These are phyloP conservation scores for Thalassia testudinum DNA, from an alignment of 116 monocot species.

Conservation along the genomic window DNA sequence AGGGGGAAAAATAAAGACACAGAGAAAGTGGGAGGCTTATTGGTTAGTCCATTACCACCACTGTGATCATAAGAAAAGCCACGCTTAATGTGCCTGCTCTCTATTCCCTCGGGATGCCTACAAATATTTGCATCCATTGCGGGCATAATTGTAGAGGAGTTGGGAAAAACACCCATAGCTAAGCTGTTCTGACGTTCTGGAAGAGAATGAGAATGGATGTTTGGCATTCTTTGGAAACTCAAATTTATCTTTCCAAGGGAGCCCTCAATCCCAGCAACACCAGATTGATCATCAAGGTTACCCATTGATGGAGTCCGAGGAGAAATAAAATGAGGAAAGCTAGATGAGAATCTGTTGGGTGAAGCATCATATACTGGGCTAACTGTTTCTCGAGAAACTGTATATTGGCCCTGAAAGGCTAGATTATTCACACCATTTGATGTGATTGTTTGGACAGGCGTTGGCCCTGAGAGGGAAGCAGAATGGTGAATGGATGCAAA, in stretches of 20 bases:
- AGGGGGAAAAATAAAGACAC: not conserved
- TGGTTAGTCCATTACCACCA: slow-evolving; percentile 17
- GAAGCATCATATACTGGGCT: slow-evolving; percentile 27
- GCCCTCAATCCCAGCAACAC: slow-evolving; percentile 28
- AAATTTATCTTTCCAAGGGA: slow-evolving; percentile 41
- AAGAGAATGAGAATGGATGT: slow-evolving; percentile 59
- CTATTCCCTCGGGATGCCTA: slow-evolving; percentile 22
- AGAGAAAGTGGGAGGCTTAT: not conserved
- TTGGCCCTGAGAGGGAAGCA: slow-evolving; percentile 22
- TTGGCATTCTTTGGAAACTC: slow-evolving; percentile 33
- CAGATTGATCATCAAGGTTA: slow-evolving; percentile 26
- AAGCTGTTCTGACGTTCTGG: slow-evolving; percentile 37
- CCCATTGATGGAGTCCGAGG: slow-evolving; percentile 27
- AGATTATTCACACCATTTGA: slow-evolving; percentile 31
- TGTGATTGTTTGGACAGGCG: slow-evolving; percentile 15
- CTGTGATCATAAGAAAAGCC: slow-evolving; percentile 38
- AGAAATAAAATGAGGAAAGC: slow-evolving; percentile 32
- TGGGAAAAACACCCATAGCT: slow-evolving; percentile 29
- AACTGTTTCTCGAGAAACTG: slow-evolving; percentile 24
- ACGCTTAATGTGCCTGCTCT: slow-evolving; percentile 30
- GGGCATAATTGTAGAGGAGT: slow-evolving; percentile 23
- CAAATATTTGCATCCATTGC: slow-evolving; percentile 24
- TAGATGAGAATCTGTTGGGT: slow-evolving; percentile 40
- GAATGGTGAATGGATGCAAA: not conserved
- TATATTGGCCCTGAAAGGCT: slow-evolving; percentile 21